These are phyloP conservation scores for Aspergillus neoniger DNA, from an alignment of 2,329 filamentous ascomycete species.

Conservation along the genomic window DNA sequence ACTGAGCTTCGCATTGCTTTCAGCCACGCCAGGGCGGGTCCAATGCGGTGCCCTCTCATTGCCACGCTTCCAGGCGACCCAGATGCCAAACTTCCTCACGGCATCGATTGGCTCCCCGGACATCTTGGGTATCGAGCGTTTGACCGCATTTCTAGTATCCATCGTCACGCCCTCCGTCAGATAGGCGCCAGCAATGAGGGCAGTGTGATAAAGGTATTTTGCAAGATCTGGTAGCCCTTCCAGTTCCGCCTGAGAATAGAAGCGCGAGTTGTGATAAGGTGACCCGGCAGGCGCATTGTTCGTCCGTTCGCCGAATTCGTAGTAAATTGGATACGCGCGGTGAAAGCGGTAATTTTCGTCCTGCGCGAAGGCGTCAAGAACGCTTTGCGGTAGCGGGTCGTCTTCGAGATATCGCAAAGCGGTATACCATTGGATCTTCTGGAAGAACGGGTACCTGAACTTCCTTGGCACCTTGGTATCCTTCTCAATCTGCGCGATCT, in stretches of 20 bases:
- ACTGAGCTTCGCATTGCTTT: constrained; percentile 52
- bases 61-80: constrained; percentile 68
- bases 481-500: constrained; percentile 66
- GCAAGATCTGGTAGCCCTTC: constrained; percentile 61
- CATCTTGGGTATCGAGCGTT: constrained; percentile 64
- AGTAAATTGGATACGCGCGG: constrained; percentile 58
- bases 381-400: constrained; percentile 62
- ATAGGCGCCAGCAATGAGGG: constrained; percentile 61
- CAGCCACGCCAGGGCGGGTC: constrained; percentile 59
- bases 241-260: constrained; percentile 64
- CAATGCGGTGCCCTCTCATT: constrained; percentile 64
- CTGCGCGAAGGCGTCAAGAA: constrained; percentile 57
- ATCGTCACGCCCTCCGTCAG: constrained; percentile 61
- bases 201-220: constrained; percentile 64
- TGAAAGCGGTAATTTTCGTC: constrained; percentile 57
- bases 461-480: constrained; percentile 65
- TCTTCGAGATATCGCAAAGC: constrained; percentile 64
- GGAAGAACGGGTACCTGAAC: constrained; percentile 69
- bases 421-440: constrained; percentile 69
- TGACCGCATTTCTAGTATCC: constrained; percentile 61
- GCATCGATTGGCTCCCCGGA: constrained; percentile 62
- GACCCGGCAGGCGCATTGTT: constrained; percentile 54
- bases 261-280: constrained; percentile 59
- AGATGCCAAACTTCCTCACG: constrained; percentile 62
- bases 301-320: constrained; percentile 58